These are phyloP conservation scores for Lippia alba DNA, from an alignment of 305 asterid genomes.

Conservation along the genomic window DNA sequence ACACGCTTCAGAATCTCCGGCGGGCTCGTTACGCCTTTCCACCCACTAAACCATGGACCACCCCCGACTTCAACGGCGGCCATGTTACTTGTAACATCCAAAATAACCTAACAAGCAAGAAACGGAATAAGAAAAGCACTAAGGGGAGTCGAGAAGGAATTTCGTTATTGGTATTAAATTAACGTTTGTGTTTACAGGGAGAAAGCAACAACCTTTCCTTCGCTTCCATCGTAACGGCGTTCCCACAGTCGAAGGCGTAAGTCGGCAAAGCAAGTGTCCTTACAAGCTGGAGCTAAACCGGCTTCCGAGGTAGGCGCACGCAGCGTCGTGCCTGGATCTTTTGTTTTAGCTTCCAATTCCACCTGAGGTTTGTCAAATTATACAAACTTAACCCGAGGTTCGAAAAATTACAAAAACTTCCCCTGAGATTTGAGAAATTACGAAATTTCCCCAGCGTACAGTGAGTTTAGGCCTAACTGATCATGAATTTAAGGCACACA, in stretches of 20 bases:
- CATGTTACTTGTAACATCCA: conserved; percentile 93
- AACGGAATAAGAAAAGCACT: background rate
- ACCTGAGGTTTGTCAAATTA: conserved; percentile 45
- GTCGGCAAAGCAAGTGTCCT: conserved; percentile 82
- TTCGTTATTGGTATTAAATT: no score
- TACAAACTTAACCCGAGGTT: no score
- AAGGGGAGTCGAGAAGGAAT: background rate
- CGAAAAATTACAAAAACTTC: no score
- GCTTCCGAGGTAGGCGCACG: conserved; percentile 94
- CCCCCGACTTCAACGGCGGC: conserved; percentile 98
- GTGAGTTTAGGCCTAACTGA: no score
- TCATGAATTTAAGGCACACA: no score
- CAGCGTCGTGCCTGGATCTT: conserved; percentile 77
- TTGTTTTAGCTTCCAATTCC: conserved; percentile 76
- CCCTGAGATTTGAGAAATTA: no score
- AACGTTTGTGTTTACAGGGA: no score
- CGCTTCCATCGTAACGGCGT: conserved; percentile 60
- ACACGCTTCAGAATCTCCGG: conserved; percentile 69
- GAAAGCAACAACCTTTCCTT: conserved; percentile 64
- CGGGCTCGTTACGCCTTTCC: conserved; percentile 74
- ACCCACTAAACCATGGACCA: conserved; percentile 92
- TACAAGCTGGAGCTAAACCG: conserved; percentile 91
- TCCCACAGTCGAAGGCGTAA: conserved; percentile 73
- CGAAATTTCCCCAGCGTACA: no score
- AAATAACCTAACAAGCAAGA: conserved; percentile 53